Evolutionary conservation across 805 yeast genomes (phyloP), one percentile per base, ranked within the genome.

Genomic region (Danielia reshetovae): DNA sequence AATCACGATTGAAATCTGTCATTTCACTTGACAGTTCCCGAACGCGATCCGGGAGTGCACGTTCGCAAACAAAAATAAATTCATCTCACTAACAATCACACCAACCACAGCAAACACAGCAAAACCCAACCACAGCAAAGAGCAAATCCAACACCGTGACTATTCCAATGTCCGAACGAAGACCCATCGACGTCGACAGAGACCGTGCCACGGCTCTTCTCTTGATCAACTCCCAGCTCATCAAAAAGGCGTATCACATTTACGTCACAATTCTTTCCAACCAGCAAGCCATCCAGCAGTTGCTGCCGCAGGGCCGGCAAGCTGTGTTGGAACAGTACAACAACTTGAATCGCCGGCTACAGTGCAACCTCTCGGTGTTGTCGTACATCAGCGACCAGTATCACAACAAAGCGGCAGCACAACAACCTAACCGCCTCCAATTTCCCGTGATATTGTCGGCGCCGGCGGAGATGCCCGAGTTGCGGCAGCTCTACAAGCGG

Each of bases 401-500:
- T 40, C 64, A 62, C 40, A 39, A 45, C n/a, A 53, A 54, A 35
- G 50, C 55, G 7, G 54, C 52, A 3, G 42, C 52, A 4, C 56
- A 51, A n/a, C 55, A 49, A 28, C 49, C 52, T 0, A 39, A 39
- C 34, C 51, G 31, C 38, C 51, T 30, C 42, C 55, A 18, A 11
- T 68, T 68, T 36, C 82, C 82, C 2, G 65, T 70, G 19, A 71
- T 75, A 26, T 63, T 75, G 39, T 59, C 73, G 1, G 70, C 82
- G 4, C 81, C 81, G 6, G 67, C 67, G 3, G 79, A 74, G 29
- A 62, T 74, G 58, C 78, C 79, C 0, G 81, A 74, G 43, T 57
- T 76, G 27, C 57, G 59, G 32, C 70, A 64, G 24, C 61, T 70
- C 26, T 76, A 76, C 50, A 59, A 60, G n/a, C 58, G 62, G 31